Conservation (phyloP, 2,329 filamentous ascomycete species). For the Paraphaeosphaeria minitans region DNA sequence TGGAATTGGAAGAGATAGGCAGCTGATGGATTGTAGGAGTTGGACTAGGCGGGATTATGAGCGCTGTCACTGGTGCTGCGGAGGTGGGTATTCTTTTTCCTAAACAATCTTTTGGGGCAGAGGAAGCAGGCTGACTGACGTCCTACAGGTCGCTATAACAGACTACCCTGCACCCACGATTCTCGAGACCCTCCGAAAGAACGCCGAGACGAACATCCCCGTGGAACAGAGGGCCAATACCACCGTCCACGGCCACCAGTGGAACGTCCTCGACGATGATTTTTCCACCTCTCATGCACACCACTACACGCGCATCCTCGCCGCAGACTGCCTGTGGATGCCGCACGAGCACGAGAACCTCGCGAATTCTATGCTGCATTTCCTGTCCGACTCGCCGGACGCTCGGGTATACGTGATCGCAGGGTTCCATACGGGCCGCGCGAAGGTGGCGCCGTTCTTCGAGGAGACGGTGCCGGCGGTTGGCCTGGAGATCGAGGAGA, state of each 20-base stretch:
- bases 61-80: conserved; percentile 51
- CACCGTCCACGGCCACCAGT: conserved; percentile 64
- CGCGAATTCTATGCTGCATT: conserved; percentile 65
- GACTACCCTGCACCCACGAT: conserved; percentile 71
- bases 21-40: conserved; percentile 46
- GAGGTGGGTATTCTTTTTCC: conserved; percentile 41
- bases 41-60: conserved; percentile 55
- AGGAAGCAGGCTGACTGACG: conserved; percentile 40
- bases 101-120: conserved; percentile 28
- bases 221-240: conserved; percentile 44
- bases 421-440: conserved; percentile 73
- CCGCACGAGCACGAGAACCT: conserved; percentile 72
- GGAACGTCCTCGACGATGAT: conserved; percentile 60
- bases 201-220: conserved; percentile 61
- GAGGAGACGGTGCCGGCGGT: conserved; percentile 56
- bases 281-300: conserved; percentile 48
- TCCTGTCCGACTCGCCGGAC: conserved; percentile 54
- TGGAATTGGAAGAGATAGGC: not conserved
- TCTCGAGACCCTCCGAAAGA: conserved; percentile 62
- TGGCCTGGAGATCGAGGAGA: conserved; percentile 63
- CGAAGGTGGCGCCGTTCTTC: conserved; percentile 70
- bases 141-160: conserved; percentile 61
- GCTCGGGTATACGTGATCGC: conserved; percentile 69
- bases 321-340: conserved; percentile 79
- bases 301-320: conserved; percentile 66